Base-by-base conservation (phyloP, 2,329 filamentous ascomycete species). In the Beauveria varroae region DNA sequence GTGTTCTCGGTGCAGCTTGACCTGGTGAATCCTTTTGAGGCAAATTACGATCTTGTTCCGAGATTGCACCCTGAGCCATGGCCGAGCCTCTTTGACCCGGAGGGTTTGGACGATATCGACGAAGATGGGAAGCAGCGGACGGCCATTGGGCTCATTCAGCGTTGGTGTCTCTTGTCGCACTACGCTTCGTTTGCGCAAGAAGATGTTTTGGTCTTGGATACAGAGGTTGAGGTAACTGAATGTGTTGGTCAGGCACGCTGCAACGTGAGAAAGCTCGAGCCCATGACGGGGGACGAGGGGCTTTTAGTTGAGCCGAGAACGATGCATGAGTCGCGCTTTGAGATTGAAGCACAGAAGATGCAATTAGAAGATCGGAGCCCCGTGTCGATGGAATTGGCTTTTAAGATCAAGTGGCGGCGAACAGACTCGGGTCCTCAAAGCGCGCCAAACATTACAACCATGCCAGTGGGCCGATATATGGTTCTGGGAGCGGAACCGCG, bases 41-140 rank as follows among this genome's bases (percentile, higher is more conserved):
- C 92, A 18, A 95, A 90, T 68, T 97, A 96, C 72, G 91, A 96
- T 64, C 85, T 98, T 64, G 81, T 87, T 14, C 92, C 95, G 12
- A 84, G 89, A 10, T 79, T 96, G 3, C 89, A 97, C 72, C 74
- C 82, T 0, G 87, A 89, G 54, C 80, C 85, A 2, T 99, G 95
- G 93, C 93, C 95, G 1, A 92, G 88, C 71, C 86, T 96, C 67
- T 99, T 98, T 73, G 81, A 86, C 57, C 77, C 83, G 20, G 81
- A 86, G 24, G 76, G 76, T 16, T 68, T 84, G 3, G 71, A 73
- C 24, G 72, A 74, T 8, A 63, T 66, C 1, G 64, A 67, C 6
- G 73, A 76, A 30, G 72, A 75, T 12, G 67, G 72, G 12, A 56
- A 63, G 7, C 58, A 64, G 7, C 57, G 61, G 28, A 68, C 66